phyloP scores from a whole-genome alignment of 306 rosid genomes.

The Rosa lucieae region DNA sequence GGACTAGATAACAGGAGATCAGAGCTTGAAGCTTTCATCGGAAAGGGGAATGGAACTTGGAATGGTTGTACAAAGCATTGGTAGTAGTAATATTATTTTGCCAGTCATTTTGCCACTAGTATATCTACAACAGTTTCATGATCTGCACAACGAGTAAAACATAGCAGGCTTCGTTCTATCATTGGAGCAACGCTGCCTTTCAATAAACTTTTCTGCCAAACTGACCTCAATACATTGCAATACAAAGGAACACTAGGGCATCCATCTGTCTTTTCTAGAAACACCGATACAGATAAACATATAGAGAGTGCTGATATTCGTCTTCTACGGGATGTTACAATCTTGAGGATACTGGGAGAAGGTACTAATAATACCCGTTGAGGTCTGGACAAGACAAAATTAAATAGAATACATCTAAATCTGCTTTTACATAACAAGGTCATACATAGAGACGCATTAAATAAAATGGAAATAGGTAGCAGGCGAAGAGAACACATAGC shows the following conservation, averaged over 20 bases:
- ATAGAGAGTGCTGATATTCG: constrained; percentile 42
- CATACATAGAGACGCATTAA: constrained; percentile 32
- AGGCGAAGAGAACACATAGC: constrained; percentile 36
- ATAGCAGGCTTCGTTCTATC: neutral
- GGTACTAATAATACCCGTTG: constrained; percentile 50
- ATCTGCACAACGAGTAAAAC: neutral
- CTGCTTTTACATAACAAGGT: constrained; percentile 50
- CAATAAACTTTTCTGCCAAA: constrained; percentile 8
- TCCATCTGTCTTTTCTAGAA: constrained; percentile 20
- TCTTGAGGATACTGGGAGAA: constrained; percentile 35
- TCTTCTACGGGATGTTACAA: constrained; percentile 55
- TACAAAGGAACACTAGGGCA: constrained; percentile 18
- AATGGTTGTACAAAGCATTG: neutral
- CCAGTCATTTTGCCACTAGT: neutral
- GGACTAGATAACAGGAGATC: neutral
- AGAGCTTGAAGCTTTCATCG: neutral
- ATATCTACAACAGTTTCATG: neutral
- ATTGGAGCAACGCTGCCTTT: neutral
- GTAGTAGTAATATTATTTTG: neutral
- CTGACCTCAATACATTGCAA: constrained; percentile 19
- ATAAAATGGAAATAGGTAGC: constrained; percentile 27
- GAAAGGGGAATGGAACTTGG: neutral
- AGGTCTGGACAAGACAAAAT: constrained; percentile 41
- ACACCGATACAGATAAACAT: constrained; percentile 43
- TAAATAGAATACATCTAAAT: constrained; percentile 53